Percentiles rank a stretch among this genome's conserved stretches.
phyloP scores from a whole-genome alignment of 441 rosid genomes.

The Melastoma candidum region DNA sequence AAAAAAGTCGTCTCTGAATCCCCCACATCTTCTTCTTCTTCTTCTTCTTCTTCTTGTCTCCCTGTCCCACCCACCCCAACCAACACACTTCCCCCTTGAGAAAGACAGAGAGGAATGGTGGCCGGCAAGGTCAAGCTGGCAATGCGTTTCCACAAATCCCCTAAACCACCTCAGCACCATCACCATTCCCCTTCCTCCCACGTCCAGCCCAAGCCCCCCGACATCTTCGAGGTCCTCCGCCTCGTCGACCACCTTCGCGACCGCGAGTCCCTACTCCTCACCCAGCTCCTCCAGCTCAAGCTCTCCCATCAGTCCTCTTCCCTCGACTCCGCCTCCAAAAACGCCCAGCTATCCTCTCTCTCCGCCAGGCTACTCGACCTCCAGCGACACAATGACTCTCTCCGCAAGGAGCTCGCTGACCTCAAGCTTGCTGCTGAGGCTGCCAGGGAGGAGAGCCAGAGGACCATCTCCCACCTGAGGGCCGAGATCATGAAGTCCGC shows the following conservation, averaged over 20 bases:
- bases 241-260: slow-evolving; percentile 71
- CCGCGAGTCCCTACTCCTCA: slow-evolving; percentile 52
- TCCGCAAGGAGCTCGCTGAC: slow-evolving; percentile 24
- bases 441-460: slow-evolving; percentile 26
- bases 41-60: too few relatives aligned
- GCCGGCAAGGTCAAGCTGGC: slow-evolving; percentile 76
- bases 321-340: slow-evolving; percentile 31
- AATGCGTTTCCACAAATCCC: slow-evolving; percentile 75
- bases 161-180: slow-evolving; percentile 24
- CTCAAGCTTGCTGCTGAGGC: slow-evolving; percentile 18
- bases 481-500: slow-evolving; percentile 33
- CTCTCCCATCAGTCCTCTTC: slow-evolving; percentile 57
- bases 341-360: slow-evolving; percentile 28
- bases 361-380: slow-evolving; percentile 27
- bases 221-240: slow-evolving; percentile 55
- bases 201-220: slow-evolving; percentile 75
- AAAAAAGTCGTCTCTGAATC: too few relatives aligned
- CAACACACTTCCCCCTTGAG: too few relatives aligned
- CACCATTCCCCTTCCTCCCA: slow-evolving; percentile 49
- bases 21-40: too few relatives aligned
- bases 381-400: slow-evolving; percentile 33
- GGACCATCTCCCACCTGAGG: slow-evolving; percentile 36
- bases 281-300: slow-evolving; percentile 68
- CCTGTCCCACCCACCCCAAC: too few relatives aligned
- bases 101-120: slow-evolving; percentile 31